Base-by-base conservation (phyloP, 257 asterid species). In the Thymus quinquecostatus region DNA sequence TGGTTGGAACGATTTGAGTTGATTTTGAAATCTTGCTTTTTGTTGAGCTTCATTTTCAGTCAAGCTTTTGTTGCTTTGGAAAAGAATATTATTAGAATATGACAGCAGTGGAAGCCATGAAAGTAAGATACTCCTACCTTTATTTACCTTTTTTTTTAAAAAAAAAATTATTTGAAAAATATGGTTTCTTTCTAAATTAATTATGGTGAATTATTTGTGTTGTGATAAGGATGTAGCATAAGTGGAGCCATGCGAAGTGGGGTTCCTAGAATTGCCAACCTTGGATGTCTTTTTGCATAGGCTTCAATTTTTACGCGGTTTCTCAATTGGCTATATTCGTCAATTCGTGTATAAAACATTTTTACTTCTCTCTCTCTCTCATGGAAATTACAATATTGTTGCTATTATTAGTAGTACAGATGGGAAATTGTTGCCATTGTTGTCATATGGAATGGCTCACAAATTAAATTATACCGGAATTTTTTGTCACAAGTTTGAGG, bases 1-100 rank as follows among this genome's bases (percentile, higher is more conserved):
- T 68, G 75, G 76, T 60, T 41, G 73, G 73, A 54, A n/a, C 68
- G 70, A 57, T 61, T 66, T 64, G 1, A 55, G 68, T 70, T 64
- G 73, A 63, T 54, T 77, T 79, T 81, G 65, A 79, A 82, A 45
- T 61, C 71, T 76, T 30, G 30, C 59, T 61, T 68, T 76, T 76
- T 62, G 13, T 70, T 64, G 66, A 67, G 76, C 71, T 80, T 81
- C 83, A 71, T 78, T 80, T 68, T 80, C 71, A 71, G 72, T 28
- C 75, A 57, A 55, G 54, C 85, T 80, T 81, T 83, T 82, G 67
- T 56, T 85, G 77, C 88, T 79, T 83, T 82, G 80, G 83, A 60
- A 86, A 81, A 83, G 90, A 88, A 86, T 82, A 73, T 73, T 75
- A 60, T 66, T 4, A 74, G 63, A 68, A 79, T 77, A 69, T 73